Conservation (phyloP, 1,139 yeast species). For the Debaryomyces sp. region DNA sequence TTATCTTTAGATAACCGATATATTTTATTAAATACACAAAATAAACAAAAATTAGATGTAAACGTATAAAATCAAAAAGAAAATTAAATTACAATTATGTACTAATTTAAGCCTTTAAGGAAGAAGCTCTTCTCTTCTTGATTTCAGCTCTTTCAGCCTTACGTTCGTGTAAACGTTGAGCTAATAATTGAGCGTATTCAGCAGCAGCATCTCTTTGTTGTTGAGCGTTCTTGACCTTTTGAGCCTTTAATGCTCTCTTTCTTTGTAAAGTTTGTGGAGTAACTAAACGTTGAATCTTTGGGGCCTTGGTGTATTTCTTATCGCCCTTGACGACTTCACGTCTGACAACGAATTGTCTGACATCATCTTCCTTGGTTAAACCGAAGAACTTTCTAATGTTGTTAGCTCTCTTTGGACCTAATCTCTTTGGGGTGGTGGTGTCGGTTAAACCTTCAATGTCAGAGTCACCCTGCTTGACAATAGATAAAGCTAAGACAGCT, state of each 20-base stretch:
- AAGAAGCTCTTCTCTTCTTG: constrained; percentile 99
- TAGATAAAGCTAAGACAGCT: constrained; percentile 89
- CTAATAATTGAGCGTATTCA: constrained; percentile 98
- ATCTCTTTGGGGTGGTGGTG: constrained; percentile 94
- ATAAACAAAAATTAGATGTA: constrained; percentile 18
- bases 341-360: constrained; percentile 93
- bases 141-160: constrained; percentile 98
- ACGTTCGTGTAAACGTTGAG: constrained; percentile 97
- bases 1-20: constrained; percentile 10
- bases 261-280: constrained; percentile 99
- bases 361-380: constrained; percentile 96
- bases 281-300: constrained; percentile 99
- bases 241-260: constrained; percentile 95
- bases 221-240: constrained; percentile 96
- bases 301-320: constrained; percentile 99
- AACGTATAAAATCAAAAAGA: constrained; percentile 11
- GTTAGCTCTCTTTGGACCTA: constrained; percentile 99
- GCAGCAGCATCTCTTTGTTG: constrained; percentile 99
- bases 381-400: constrained; percentile 99
- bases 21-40: constrained; percentile 26
- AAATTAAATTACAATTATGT: constrained; percentile 12
- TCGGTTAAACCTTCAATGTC: constrained; percentile 97
- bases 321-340: constrained; percentile 99
- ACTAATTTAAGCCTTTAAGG: constrained; percentile 74
- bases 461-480: constrained; percentile 96